Percentiles rank a stretch among this genome's conserved stretches.
Conservation (phyloP, 352 stramenopile species). For the Bremia lactucae region DNA sequence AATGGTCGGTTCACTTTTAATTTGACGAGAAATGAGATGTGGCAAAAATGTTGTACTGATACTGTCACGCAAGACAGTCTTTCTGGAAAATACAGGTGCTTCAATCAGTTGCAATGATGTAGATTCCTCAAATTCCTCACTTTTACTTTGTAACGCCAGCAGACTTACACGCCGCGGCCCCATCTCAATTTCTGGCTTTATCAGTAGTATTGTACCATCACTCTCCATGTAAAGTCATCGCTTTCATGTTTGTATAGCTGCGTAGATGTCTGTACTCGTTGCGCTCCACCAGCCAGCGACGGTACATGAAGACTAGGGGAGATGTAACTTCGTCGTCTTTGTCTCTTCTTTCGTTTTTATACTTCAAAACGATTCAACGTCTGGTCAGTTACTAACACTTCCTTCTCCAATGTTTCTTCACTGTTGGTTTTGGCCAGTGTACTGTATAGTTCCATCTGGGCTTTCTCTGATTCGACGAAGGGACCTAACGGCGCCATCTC, state of each 20-base stretch:
- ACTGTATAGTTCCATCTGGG: constrained; percentile 5
- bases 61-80: constrained; percentile 17
- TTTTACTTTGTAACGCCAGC: constrained; percentile 4
- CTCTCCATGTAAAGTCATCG: constrained; percentile 23
- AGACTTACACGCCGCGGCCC: constrained; percentile 22
- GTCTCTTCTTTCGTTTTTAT: constrained; percentile 24
- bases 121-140: constrained; percentile 5
- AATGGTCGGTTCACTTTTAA: not conserved
- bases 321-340: constrained; percentile 31
- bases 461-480: constrained; percentile 8
- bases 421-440: constrained; percentile 12
- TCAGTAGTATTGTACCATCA: constrained; percentile 13
- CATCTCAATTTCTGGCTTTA: constrained; percentile 3
- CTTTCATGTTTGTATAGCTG: constrained; percentile 12
- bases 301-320: constrained; percentile 35
- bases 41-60: constrained; percentile 9
- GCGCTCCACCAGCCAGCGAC: constrained; percentile 40
- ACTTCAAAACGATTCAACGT: not conserved
- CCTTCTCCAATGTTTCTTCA: not conserved
- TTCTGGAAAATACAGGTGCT: constrained; percentile 1
- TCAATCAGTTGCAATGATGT: constrained; percentile 9
- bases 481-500: constrained; percentile 3
- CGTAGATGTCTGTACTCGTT: constrained; percentile 48
- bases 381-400: not conserved
- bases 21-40: not conserved